Conservation (phyloP, 176 grass and related monocot genomes). For the Alopecurus myosuroides region DNA sequence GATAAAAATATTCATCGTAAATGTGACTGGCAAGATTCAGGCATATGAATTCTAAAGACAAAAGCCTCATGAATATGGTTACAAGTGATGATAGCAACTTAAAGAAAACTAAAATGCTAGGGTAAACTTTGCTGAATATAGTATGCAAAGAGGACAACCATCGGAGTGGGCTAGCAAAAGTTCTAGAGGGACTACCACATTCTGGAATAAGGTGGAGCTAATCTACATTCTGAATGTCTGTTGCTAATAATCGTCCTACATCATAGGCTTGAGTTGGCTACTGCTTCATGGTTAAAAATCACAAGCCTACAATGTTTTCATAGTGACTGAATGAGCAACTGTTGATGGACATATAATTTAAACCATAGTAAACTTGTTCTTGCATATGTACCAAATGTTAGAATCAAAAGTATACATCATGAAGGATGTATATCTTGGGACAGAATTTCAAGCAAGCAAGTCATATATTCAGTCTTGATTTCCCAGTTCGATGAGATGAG, state of each 20-base stretch:
- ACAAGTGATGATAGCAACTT: not conserved
- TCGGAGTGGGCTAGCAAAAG: not conserved
- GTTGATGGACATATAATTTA: conserved; percentile 1
- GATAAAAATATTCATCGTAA: not conserved
- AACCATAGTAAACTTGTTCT: not conserved
- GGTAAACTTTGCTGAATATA: not conserved
- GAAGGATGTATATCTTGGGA: not conserved
- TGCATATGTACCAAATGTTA: conserved; percentile 22
- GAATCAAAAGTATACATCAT: not conserved
- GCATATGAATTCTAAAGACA: not conserved
- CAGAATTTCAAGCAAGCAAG: conserved; percentile 19
- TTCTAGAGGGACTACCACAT: not conserved
- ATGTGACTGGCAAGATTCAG: not conserved
- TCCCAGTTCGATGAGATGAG: conserved; percentile 16
- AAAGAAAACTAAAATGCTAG: not conserved
- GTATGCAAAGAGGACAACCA: not conserved
- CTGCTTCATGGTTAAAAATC: not conserved
- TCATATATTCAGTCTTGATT: conserved; percentile 27
- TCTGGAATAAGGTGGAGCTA: not conserved
- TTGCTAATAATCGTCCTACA: not conserved
- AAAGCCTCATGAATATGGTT: not conserved
- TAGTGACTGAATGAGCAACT: not conserved
- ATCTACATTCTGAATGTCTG: not conserved
- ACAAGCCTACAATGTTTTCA: not conserved
- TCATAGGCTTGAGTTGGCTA: conserved; percentile 14